These are phyloP conservation scores for Solanum paucissectum DNA, from an alignment of 257 asterid genomes.

Conservation along the genomic window DNA sequence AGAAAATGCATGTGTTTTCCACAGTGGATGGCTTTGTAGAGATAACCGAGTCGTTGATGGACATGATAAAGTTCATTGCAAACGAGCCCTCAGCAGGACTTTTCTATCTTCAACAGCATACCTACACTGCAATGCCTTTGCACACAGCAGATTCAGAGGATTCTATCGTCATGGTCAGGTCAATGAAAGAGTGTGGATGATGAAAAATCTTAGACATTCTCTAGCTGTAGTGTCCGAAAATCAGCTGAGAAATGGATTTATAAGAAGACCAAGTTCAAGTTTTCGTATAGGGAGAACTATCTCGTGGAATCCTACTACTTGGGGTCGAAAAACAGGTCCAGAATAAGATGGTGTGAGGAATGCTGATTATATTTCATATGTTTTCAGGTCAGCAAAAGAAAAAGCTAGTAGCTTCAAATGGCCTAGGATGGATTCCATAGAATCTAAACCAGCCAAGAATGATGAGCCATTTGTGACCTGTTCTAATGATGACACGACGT, in stretches of 20 bases:
- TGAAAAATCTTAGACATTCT: constrained; percentile 50
- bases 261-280: constrained; percentile 29
- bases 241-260: constrained; percentile 51
- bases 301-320: constrained; percentile 64
- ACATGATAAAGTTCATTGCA: constrained; percentile 76
- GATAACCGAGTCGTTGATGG: constrained; percentile 59
- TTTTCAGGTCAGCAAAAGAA: constrained; percentile 52
- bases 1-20: constrained; percentile 66
- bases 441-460: constrained; percentile 13
- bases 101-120: constrained; percentile 80
- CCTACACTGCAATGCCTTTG: constrained; percentile 44
- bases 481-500: constrained; percentile 1
- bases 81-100: constrained; percentile 95
- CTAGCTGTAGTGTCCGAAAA: constrained; percentile 44
- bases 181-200: constrained; percentile 12
- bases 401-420: constrained; percentile 45
- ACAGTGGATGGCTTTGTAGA: constrained; percentile 72
- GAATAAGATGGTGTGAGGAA: constrained; percentile 23
- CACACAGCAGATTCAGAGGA: too few species aligned
- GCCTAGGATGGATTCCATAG: constrained; percentile 31
- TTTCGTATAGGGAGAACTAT: constrained; percentile 43
- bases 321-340: constrained; percentile 36
- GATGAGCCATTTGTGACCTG: constrained; percentile 13
- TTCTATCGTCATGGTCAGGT: too few species aligned
- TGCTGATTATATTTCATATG: too few species aligned